Percentiles rank a stretch among this genome's conserved stretches.
phyloP scores from a whole-genome alignment of 2,329 filamentous ascomycete genomes.

The Colletotrichum spaethianum region DNA sequence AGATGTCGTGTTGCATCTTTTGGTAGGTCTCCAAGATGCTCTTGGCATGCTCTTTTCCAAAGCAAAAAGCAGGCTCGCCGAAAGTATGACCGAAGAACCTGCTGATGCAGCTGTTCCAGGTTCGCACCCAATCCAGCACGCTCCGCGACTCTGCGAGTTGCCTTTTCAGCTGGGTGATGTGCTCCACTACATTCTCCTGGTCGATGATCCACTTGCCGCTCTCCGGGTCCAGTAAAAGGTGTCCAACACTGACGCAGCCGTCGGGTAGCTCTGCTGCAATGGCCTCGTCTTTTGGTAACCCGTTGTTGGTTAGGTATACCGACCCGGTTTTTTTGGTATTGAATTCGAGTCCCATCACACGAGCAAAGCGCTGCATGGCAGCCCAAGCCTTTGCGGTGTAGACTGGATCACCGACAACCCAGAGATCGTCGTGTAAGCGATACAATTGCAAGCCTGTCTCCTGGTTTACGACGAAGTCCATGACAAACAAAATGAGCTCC shows the following conservation, averaged over 20 bases:
- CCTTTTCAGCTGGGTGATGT: conserved; percentile 67
- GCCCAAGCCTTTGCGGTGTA: conserved; percentile 59
- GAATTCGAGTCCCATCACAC: conserved; percentile 53
- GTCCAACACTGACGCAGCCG: conserved; percentile 69
- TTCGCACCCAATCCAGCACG: conserved; percentile 56
- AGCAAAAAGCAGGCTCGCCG: conserved; percentile 60
- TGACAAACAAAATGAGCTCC: conserved; percentile 73
- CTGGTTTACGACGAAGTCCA: conserved; percentile 76
- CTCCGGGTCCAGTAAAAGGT: conserved; percentile 63
- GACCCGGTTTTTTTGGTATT: conserved; percentile 58
- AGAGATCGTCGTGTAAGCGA: conserved; percentile 70
- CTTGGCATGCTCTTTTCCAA: conserved; percentile 60
- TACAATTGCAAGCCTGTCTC: conserved; percentile 70
- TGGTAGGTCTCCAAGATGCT: conserved; percentile 58
- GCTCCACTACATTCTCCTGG: conserved; percentile 64
- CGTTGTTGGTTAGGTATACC: conserved; percentile 49
- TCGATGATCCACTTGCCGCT: conserved; percentile 67
- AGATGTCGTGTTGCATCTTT: conserved; percentile 55
- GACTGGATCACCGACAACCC: conserved; percentile 56
- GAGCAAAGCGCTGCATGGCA: conserved; percentile 57
- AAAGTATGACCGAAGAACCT: conserved; percentile 63
- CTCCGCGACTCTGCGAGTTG: conserved; percentile 69
- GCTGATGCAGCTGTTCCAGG: conserved; percentile 62
- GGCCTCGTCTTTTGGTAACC: conserved; percentile 35
- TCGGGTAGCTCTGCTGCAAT: conserved; percentile 57